Conservation (phyloP, 2,329 filamentous ascomycete genomes). For the Curvularia verruculosa region DNA sequence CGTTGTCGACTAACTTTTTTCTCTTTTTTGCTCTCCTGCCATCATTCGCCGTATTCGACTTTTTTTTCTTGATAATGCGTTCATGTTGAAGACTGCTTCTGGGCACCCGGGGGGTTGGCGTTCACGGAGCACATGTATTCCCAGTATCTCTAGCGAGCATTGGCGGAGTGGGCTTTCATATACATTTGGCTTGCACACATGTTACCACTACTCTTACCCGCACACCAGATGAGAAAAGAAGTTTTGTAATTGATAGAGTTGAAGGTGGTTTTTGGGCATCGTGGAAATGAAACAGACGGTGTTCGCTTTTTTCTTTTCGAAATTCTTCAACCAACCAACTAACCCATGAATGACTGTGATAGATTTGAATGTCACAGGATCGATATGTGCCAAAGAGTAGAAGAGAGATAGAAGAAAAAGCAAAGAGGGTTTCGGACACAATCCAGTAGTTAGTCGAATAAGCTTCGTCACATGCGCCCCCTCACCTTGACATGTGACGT, state of each 20-base stretch:
- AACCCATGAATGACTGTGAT: neutral
- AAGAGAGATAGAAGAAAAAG: no score
- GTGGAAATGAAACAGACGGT: constrained; percentile 17
- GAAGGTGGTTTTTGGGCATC: constrained; percentile 14
- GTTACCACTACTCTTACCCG: constrained; percentile 24
- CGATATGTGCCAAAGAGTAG: no score
- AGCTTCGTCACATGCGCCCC: neutral
- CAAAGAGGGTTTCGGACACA: neutral
- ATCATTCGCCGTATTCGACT: constrained; percentile 31
- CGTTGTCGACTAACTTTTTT: constrained; percentile 27
- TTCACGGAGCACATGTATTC: constrained; percentile 37
- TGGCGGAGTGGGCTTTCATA: constrained; percentile 44
- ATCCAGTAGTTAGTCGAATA: neutral
- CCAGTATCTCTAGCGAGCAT: constrained; percentile 50
- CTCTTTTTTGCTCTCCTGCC: constrained; percentile 18
- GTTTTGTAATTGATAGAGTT: constrained; percentile 37
- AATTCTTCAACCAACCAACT: neutral
- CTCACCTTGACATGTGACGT: constrained; percentile 16
- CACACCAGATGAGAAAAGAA: constrained; percentile 20
- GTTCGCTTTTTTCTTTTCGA: neutral
- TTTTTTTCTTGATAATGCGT: constrained; percentile 36
- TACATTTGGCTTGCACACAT: constrained; percentile 43
- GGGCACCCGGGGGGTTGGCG: constrained; percentile 32
- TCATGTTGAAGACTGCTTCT: constrained; percentile 27
- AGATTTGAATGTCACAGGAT: neutral